These are phyloP conservation scores for Epichloe gansuensis DNA, from an alignment of 2,329 filamentous ascomycete genomes.

Conservation along the genomic window DNA sequence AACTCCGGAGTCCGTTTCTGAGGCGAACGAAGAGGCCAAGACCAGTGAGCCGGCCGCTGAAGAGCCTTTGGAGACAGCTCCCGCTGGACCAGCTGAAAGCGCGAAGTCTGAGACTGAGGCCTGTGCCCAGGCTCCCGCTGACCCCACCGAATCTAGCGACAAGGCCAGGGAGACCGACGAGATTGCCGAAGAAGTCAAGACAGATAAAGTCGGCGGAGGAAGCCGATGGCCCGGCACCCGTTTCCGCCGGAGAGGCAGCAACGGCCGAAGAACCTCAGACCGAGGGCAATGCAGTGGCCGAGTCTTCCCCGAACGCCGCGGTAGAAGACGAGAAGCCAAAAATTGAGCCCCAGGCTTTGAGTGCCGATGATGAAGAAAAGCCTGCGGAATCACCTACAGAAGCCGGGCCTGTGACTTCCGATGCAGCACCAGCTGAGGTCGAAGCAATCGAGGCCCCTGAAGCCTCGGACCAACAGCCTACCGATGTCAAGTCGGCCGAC, in stretches of 20 bases:
- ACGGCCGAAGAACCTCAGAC: not conserved
- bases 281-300: not conserved
- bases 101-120: not conserved
- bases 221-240: not conserved
- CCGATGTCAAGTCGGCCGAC: not conserved
- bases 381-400: not conserved
- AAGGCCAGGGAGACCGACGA: not conserved
- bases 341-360: not conserved
- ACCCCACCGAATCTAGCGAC: not conserved
- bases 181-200: not conserved
- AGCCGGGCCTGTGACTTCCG: not conserved
- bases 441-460: not conserved
- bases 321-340: not conserved
- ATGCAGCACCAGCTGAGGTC: not conserved
- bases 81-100: not conserved
- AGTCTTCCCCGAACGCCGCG: not conserved
- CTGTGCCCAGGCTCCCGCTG: not conserved
- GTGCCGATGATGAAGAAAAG: not conserved
- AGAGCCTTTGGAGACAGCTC: not conserved
- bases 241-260: conserved; percentile 1
- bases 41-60: not conserved
- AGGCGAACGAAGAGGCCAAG: not conserved
- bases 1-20: not conserved
- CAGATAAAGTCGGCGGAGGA: not conserved
- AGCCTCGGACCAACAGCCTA: not conserved